These are phyloP conservation scores for Pythium oligandrum DNA, from an alignment of 352 stramenopile genomes.

Conservation along the genomic window DNA sequence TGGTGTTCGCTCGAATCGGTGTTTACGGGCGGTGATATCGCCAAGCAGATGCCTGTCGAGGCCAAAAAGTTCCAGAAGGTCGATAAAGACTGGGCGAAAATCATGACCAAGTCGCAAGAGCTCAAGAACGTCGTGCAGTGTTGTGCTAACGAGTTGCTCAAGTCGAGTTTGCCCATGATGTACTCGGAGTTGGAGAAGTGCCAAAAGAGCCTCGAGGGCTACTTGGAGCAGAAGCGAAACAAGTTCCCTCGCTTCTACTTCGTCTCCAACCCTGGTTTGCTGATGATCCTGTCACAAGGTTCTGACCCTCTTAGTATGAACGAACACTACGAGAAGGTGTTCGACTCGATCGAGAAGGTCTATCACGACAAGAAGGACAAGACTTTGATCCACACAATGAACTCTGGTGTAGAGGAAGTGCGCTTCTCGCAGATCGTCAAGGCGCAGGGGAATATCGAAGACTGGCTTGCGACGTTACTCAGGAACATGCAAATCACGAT, in stretches of 20 bases:
- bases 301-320: constrained; percentile 98
- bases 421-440: constrained; percentile 94
- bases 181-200: constrained; percentile 98
- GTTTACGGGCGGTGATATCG: constrained; percentile 98
- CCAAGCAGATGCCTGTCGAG: constrained; percentile 98
- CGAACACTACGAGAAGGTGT: constrained; percentile 98
- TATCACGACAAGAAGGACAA: constrained; percentile 99
- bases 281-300: constrained; percentile 97
- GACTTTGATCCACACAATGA: constrained; percentile 93
- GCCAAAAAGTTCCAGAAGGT: constrained; percentile 98
- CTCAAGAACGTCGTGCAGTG: constrained; percentile 92
- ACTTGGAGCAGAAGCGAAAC: constrained; percentile 98
- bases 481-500: constrained; percentile 95
- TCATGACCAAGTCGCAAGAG: constrained; percentile 93
- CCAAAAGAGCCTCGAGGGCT: constrained; percentile 97
- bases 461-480: constrained; percentile 96
- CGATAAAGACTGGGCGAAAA: constrained; percentile 98
- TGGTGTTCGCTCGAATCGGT: constrained; percentile 98
- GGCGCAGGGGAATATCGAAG: constrained; percentile 97
- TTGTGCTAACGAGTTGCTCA: constrained; percentile 96
- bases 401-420: constrained; percentile 93
- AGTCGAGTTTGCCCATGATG: constrained; percentile 95
- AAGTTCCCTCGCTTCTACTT: constrained; percentile 99
- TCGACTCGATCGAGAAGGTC: constrained; percentile 98
- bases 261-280: constrained; percentile 95